Evolutionary conservation across 2,329 filamentous ascomycete genomes (phyloP).

Genomic region (Cercospora zeina): DNA sequence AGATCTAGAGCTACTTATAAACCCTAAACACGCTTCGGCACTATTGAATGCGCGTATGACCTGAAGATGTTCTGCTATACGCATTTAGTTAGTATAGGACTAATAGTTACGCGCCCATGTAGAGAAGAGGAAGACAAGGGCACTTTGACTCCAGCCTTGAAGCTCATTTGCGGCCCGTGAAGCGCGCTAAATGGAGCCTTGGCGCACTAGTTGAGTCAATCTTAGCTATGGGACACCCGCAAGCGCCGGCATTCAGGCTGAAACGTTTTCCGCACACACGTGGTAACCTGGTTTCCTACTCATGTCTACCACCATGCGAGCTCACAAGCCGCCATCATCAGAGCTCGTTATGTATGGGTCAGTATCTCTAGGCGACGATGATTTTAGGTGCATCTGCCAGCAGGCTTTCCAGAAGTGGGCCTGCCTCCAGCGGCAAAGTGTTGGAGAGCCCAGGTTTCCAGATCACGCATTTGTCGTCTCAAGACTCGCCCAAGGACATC

Average conservation of each 20-base stretch:
- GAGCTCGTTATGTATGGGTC: background rate
- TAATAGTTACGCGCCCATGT: too few relatives aligned
- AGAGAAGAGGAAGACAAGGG: too few relatives aligned
- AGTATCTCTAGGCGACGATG: background rate
- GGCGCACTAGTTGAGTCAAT: too few relatives aligned
- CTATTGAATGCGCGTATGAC: too few relatives aligned
- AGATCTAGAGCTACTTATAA: too few relatives aligned
- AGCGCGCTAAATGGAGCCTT: too few relatives aligned
- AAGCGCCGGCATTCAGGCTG: background rate
- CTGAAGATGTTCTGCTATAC: too few relatives aligned
- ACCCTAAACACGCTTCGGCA: too few relatives aligned
- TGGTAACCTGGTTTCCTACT: background rate
- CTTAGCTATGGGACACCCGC: too few relatives aligned
- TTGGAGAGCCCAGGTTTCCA: background rate
- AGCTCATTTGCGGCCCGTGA: too few relatives aligned
- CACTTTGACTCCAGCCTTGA: too few relatives aligned
- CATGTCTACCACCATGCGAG: background rate
- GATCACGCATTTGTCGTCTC: background rate
- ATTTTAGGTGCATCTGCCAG: background rate
- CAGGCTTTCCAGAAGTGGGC: background rate
- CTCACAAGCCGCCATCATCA: background rate
- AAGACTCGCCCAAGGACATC: background rate
- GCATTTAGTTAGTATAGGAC: too few relatives aligned
- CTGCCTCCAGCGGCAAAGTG: background rate
- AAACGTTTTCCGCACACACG: background rate